Percentiles rank a stretch among this genome's conserved stretches.
phyloP scores from a whole-genome alignment of 768 basidiomycete genomes.

The Lactarius quietus region DNA sequence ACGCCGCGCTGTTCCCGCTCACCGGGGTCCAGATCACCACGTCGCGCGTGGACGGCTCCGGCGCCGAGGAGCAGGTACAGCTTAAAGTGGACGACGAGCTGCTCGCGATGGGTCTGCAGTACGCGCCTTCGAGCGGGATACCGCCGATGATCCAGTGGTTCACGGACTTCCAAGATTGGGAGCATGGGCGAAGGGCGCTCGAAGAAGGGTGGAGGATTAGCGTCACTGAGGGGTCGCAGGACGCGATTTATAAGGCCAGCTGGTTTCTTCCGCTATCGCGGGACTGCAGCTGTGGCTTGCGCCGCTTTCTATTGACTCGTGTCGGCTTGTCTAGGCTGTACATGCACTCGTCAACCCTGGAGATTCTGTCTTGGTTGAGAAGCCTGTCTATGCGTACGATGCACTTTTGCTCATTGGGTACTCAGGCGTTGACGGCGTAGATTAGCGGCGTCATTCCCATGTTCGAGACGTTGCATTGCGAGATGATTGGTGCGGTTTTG shows the following conservation, averaged over 20 bases:
- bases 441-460: slow-evolving; percentile 64
- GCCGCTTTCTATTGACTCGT: not conserved
- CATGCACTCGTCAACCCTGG: slow-evolving; percentile 69
- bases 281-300: no score
- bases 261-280: not conserved
- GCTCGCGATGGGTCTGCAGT: slow-evolving; percentile 69
- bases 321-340: slow-evolving; percentile 52
- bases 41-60: slow-evolving; percentile 42
- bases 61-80: slow-evolving; percentile 44
- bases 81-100: slow-evolving; percentile 56
- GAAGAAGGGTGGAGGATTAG: slow-evolving; percentile 67
- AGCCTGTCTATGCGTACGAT: slow-evolving; percentile 70
- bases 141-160: slow-evolving; percentile 66
- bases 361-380: slow-evolving; percentile 78
- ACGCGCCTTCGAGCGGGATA: slow-evolving; percentile 70
- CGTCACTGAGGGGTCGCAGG: slow-evolving; percentile 84
- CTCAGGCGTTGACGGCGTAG: not conserved
- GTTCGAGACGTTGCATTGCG: slow-evolving; percentile 52
- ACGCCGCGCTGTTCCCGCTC: slow-evolving; percentile 88
- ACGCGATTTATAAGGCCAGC: slow-evolving; percentile 79
- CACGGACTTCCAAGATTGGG: slow-evolving; percentile 60
- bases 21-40: slow-evolving; percentile 68
- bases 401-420: slow-evolving; percentile 20
- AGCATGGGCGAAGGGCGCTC: slow-evolving; percentile 56
- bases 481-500: slow-evolving; percentile 51